Conservation (phyloP, 106 monocot species). For the Dioscorea alata region DNA sequence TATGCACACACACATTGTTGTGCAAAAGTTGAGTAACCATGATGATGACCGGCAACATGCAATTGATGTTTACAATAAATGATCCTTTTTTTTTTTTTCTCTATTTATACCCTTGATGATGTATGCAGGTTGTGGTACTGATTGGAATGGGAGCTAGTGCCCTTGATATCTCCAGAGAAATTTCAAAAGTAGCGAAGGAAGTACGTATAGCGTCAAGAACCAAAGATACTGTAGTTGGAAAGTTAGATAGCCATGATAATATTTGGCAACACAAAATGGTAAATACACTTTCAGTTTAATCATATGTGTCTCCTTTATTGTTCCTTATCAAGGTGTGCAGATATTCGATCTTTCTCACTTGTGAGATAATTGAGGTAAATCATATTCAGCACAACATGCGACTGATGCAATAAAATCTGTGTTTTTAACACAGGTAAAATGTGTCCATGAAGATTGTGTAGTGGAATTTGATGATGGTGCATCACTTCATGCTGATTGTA, state of each 20-base stretch:
- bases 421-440: constrained; percentile 20
- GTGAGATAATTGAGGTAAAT: neutral
- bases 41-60: too few relatives aligned
- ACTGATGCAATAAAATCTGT: neutral
- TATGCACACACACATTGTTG: too few relatives aligned
- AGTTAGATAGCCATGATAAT: constrained; percentile 23
- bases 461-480: constrained; percentile 40
- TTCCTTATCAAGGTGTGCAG: neutral
- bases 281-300: neutral
- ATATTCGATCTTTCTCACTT: neutral
- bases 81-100: neutral
- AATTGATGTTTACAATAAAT: neutral
- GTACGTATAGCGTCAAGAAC: constrained; percentile 37
- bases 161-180: constrained; percentile 35
- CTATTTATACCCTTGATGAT: neutral
- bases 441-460: constrained; percentile 25
- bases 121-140: constrained; percentile 33
- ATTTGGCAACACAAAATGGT: constrained; percentile 37
- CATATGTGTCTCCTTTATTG: neutral
- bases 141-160: constrained; percentile 39
- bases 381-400: neutral
- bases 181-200: constrained; percentile 40
- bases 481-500: constrained; percentile 22
- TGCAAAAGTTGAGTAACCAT: too few relatives aligned
- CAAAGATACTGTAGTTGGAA: constrained; percentile 10